Evolutionary conservation across 164 flowering plant genomes (phyloP), one percentile per base, ranked within the genome.

Genomic region (Taxillus chinensis): DNA sequence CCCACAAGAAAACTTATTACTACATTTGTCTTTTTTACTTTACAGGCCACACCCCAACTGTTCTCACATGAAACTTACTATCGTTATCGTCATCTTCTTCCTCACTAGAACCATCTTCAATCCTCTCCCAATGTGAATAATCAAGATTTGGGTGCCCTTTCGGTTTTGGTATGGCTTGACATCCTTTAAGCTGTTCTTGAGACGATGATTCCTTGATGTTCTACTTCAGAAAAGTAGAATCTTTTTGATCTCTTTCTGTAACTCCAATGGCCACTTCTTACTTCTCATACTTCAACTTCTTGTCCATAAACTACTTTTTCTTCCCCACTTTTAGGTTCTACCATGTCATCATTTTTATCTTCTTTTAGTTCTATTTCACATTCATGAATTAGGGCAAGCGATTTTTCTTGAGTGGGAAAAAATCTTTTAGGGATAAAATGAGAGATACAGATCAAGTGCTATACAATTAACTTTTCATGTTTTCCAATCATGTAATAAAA

Each of bases 321-420:
- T 40, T 10, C 12, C 11, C 37, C 57, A 55, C 37, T 5, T 55
- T 55, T 38, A 4, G 14, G 40, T 3, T 11, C 38, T 13, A 39
- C 67, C 9, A 57, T 58, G 3, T 46, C 50, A n/a, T 63, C 55
- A 2, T 66, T 68, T 27, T 68, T 65, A 39, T 62, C 74, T 45
- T 79, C 82, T 63, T 78, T 79, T 39, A 79, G 59, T 74, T 85
- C 96, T 27, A 72, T 78, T 64, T 86, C 96, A 49, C 82, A 83
- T 78, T 90, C 98, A 65, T 85, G 92, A 68, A 92, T 92, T 39
- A 96, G 92, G 73, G 92, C 86, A 71, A 92, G 92, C 57, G 95
- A 83, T 96, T 92, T 79, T 77, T 81, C 81, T 81, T 75, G 68
- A 75, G 61, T 74, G 64, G 66, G 78, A 67, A 67, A 41, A 13